Conservation (phyloP, 106 monocot species). For the Allium sativum region DNA sequence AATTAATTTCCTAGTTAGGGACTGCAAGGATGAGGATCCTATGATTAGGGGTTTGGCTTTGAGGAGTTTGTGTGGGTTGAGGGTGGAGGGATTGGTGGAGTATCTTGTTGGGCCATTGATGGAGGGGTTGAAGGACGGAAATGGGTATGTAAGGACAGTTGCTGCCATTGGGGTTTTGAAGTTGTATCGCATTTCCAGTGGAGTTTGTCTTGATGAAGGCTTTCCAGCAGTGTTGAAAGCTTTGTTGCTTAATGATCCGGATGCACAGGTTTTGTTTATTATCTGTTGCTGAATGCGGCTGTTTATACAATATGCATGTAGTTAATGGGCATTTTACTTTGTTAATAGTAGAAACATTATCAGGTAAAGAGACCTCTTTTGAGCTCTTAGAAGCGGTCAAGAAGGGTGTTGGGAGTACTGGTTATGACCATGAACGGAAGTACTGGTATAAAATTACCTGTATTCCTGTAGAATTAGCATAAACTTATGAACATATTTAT, state of each 20-base stretch:
- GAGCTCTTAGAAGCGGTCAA: too few relatives aligned
- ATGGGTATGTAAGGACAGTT: slow-evolving; percentile 76
- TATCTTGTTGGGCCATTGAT: slow-evolving; percentile 78
- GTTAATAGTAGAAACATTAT: too few relatives aligned
- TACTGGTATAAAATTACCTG: too few relatives aligned
- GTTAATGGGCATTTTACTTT: too few relatives aligned
- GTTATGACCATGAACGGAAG: too few relatives aligned
- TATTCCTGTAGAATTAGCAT: too few relatives aligned
- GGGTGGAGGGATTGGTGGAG: slow-evolving; percentile 84
- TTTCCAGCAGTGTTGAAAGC: slow-evolving; percentile 63
- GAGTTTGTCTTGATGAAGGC: slow-evolving; percentile 71
- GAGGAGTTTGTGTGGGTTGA: slow-evolving; percentile 70
- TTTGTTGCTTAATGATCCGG: slow-evolving; percentile 76
- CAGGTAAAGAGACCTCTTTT: too few relatives aligned
- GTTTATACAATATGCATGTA: too few relatives aligned
- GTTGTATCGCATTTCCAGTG: slow-evolving; percentile 71
- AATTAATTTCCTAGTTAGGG: slow-evolving; percentile 92
- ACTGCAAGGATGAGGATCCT: slow-evolving; percentile 88
- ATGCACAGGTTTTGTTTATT: slow-evolving; percentile 54
- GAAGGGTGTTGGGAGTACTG: too few relatives aligned
- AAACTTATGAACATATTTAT: too few relatives aligned
- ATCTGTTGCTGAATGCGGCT: too few relatives aligned
- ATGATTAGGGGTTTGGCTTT: slow-evolving; percentile 94
- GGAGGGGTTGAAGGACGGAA: slow-evolving; percentile 57
- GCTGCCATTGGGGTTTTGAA: slow-evolving; percentile 72